These are phyloP conservation scores for Bipolaris oryzae DNA, from an alignment of 2,329 filamentous ascomycete species.

Conservation along the genomic window DNA sequence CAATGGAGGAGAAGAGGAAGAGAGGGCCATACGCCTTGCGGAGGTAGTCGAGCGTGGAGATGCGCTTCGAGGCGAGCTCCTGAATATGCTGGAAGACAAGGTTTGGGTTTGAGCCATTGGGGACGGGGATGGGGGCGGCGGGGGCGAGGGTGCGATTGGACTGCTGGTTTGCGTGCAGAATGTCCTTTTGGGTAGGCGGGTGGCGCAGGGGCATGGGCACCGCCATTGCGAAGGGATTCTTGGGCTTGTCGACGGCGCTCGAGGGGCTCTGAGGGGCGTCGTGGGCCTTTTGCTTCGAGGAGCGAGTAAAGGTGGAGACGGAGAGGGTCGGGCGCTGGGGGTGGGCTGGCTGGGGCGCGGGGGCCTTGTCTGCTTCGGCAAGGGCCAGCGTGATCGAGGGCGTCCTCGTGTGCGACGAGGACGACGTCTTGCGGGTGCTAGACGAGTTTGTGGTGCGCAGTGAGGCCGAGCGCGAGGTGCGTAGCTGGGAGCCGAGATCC, in stretches of 20 bases:
- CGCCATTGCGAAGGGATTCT: slow-evolving; percentile 43
- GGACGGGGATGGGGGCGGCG: slow-evolving; percentile 38
- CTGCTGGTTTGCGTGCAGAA: slow-evolving; percentile 28
- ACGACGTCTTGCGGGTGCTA: slow-evolving; percentile 35
- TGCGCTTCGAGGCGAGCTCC: slow-evolving; percentile 87
- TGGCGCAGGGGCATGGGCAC: slow-evolving; percentile 35
- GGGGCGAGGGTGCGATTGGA: slow-evolving; percentile 34
- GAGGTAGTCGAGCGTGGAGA: slow-evolving; percentile 91
- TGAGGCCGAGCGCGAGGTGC: slow-evolving; percentile 49
- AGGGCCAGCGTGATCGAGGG: slow-evolving; percentile 45
- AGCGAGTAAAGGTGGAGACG: slow-evolving; percentile 46
- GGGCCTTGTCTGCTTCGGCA: slow-evolving; percentile 46
- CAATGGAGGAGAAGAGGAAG: slow-evolving; percentile 1
- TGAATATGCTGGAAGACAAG: slow-evolving; percentile 72
- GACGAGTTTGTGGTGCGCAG: slow-evolving; percentile 47
- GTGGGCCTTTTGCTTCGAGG: slow-evolving; percentile 42
- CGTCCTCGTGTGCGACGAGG: slow-evolving; percentile 40
- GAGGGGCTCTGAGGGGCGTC: slow-evolving; percentile 40
- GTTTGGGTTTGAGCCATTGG: slow-evolving; percentile 56
- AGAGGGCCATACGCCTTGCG: slow-evolving; percentile 75
- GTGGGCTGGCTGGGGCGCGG: slow-evolving; percentile 6
- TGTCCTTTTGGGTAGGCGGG: slow-evolving; percentile 38
- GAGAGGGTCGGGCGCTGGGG: slow-evolving; percentile 46
- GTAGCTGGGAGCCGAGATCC: slow-evolving; percentile 48
- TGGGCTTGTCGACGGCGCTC: slow-evolving; percentile 43